These are phyloP conservation scores for Haematococcus lacustris DNA, from an alignment of 139 green algal genomes.

Conservation along the genomic window DNA sequence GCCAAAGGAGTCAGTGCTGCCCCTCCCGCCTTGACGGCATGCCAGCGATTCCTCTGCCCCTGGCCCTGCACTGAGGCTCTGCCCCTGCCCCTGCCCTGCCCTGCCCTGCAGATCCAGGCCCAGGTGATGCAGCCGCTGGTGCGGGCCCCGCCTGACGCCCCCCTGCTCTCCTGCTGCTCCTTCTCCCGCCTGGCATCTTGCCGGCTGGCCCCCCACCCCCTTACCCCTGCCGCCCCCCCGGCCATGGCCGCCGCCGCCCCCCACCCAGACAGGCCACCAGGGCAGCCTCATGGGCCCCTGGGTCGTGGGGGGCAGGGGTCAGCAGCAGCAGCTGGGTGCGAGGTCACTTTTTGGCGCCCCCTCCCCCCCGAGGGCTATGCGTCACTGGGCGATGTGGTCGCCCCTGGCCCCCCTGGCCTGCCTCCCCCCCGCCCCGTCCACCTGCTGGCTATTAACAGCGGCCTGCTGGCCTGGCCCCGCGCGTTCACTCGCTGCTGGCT, in stretches of 20 bases:
- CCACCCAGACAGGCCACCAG: slow-evolving; percentile 8
- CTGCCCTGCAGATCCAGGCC: slow-evolving; percentile 20
- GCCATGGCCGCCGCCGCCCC: no score
- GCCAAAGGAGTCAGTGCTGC: no score
- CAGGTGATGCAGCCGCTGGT: slow-evolving; percentile 29
- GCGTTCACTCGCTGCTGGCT: slow-evolving; percentile 46
- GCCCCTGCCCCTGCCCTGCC: slow-evolving; percentile 23
- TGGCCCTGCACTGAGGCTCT: no score
- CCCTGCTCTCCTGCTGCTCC: slow-evolving; percentile 41
- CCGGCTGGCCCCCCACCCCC: background rate
- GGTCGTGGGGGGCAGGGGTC: background rate
- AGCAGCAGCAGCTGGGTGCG: background rate
- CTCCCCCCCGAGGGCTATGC: slow-evolving; percentile 66
- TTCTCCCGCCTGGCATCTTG: slow-evolving; percentile 50
- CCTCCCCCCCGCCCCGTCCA: slow-evolving; percentile 26
- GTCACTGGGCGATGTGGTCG: slow-evolving; percentile 66
- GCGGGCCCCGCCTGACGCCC: slow-evolving; percentile 35
- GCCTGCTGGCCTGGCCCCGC: slow-evolving; percentile 58
- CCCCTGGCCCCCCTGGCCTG: slow-evolving; percentile 14
- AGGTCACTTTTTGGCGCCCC: slow-evolving; percentile 69
- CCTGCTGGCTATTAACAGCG: slow-evolving; percentile 70
- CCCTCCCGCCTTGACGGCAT: no score
- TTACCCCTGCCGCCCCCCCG: background rate
- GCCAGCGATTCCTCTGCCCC: no score
- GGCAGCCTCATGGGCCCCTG: background rate